Evolutionary conservation across 1,284 basidiomycete genomes (phyloP), one percentile per base, ranked within the genome.

Genomic region (Termitomyces sp.): DNA sequence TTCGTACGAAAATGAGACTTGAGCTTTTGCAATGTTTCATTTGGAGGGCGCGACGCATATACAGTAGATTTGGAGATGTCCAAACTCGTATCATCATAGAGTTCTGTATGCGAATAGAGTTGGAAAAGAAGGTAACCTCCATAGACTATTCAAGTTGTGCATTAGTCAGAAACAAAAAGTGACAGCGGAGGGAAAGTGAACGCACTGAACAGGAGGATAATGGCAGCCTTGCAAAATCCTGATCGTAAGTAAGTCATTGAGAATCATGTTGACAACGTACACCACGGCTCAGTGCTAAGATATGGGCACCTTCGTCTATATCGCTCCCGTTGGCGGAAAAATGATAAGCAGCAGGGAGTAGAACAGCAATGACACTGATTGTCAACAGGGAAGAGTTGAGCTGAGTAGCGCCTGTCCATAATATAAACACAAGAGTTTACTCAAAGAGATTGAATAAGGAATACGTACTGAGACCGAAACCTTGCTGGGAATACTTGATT

Each of bases 381-480:
- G 86, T 88, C 57, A 95, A 69, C 31, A 94, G 73, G 12, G 89
- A 87, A 8, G 88, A 86, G 67, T 94, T 91, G 58, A 92, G 72
- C 69, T 94, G 92, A 1, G 81, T 78, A 0, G 90, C 83, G 56
- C 84, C 90, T 43, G 60, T 30, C 1, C 2, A 34, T 5, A 9
- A 13, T 13, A 31, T 21, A 19, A 21, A 21, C 44, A 6, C 17
- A 38, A 1, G 2, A 19, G 13, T 31, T 19, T 4, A 10, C n/a
- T 24, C 3, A 1, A 7, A 3, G 2, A 24, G 13, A 21, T 15
- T 21, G 5, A 1, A 42, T 15, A 12, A 10, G 24, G 43, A 24
- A 46, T 8, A 56, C 62, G 15, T 61, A 88, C 87, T 80, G 42
- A 74, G 66, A 42, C 84, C 84, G 59, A 92, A 92, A 0, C 84